Evolutionary conservation across 148 eudicot genomes (phyloP), one percentile per base, ranked within the genome.

Genomic region (Vaccinium myrtillus): DNA sequence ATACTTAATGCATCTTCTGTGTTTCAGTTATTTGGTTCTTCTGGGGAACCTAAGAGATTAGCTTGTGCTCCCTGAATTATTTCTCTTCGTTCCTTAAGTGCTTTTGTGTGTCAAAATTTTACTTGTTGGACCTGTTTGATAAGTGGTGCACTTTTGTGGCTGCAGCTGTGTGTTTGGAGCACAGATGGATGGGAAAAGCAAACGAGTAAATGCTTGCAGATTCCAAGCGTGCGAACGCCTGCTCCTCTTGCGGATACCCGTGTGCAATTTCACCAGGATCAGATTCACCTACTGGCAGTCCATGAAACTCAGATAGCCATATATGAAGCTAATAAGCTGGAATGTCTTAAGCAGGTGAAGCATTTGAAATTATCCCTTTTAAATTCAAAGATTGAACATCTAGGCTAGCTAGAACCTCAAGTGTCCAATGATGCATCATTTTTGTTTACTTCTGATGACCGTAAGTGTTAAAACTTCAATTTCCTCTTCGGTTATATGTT

Each of bases 121-220:
- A 15, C 9, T 25, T 74, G 32, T 61, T 85, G 75, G 81, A 79
- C 25, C 49, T 81, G 18, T 27, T 14, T 11, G 2, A 80, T 58
- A n/a, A 82, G 39, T 51, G 46, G 63, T 79, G 50, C 39, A 58
- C 58, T 4, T 69, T 53, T 77, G 19, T 84, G 27, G 85, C 36
- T 87, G 81, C 86, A 88, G 90, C 80, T 77, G 59, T 81, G 84
- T 86, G 86, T 82, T 77, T 90, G 91, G 91, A 87, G 90, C 85
- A 86, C 85, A 65, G 91, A 90, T 71, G 87, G 86, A 59, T 89
- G 91, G 89, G 90, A 86, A 51, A 88, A 85, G 51, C 82, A 82
- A 65, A 86, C 87, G 58, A 82, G 77, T 63, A 90, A 69, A 80
- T 70, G 23, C 58, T 80, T 90, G 86, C 87, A 85, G 58, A 83